These are phyloP conservation scores for Aureobasidium subglaciale DNA, from an alignment of 2,329 filamentous ascomycete species.

Conservation along the genomic window DNA sequence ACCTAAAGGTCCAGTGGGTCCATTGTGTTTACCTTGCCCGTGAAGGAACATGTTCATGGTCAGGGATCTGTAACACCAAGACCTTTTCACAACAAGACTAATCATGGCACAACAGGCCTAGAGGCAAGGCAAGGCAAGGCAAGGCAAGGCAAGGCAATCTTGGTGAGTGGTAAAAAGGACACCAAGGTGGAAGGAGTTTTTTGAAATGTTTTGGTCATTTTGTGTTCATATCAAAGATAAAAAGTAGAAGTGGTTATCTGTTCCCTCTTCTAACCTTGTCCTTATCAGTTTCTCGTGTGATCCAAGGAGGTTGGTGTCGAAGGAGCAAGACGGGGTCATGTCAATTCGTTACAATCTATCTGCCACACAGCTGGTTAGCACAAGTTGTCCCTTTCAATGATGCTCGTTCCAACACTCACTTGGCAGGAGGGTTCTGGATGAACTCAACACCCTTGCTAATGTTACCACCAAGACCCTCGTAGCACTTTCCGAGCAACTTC, in stretches of 20 bases:
- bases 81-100: too few species aligned
- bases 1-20: too few species aligned
- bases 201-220: neutral
- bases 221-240: neutral
- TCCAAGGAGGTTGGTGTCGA: neutral
- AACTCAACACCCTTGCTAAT: conserved; percentile 92
- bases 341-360: conserved; percentile 12
- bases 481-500: conserved; percentile 68
- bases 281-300: neutral
- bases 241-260: too few species aligned
- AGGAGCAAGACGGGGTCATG: neutral
- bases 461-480: conserved; percentile 80
- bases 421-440: conserved; percentile 77
- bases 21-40: too few species aligned
- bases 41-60: too few species aligned
- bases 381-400: too few species aligned
- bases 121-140: too few species aligned
- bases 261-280: neutral
- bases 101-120: too few species aligned
- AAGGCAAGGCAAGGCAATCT: too few species aligned
- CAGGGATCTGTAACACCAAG: too few species aligned
- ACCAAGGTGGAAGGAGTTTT: too few species aligned
- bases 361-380: neutral
- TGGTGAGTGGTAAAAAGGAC: too few species aligned
- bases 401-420: conserved; percentile 52